Conservation (phyloP, 73 alveolate species). For the Uronychia setigera region DNA sequence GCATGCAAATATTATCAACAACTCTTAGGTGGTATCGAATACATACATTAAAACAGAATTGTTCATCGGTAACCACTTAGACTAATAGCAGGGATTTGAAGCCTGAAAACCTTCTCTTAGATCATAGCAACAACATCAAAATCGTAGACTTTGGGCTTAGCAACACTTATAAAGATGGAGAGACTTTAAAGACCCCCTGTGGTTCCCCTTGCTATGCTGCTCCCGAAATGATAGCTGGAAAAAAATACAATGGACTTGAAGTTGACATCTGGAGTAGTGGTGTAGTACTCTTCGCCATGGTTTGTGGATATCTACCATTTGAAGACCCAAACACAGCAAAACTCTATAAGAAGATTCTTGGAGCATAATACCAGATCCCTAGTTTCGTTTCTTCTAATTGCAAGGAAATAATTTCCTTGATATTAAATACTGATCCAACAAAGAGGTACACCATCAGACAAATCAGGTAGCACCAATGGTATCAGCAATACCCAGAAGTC, state of each 20-base stretch:
- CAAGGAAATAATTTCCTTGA: constrained; percentile 54
- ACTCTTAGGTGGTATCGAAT: constrained; percentile 87
- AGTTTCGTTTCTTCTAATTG: constrained; percentile 54
- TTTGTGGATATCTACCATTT: constrained; percentile 94
- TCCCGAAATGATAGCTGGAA: constrained; percentile 89
- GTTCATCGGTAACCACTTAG: constrained; percentile 69
- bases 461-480: constrained; percentile 76
- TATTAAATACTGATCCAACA: constrained; percentile 66
- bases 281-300: constrained; percentile 88
- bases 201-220: constrained; percentile 93
- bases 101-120: constrained; percentile 87
- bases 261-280: constrained; percentile 95
- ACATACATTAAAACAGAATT: constrained; percentile 76
- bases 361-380: constrained; percentile 76
- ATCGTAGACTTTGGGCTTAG: constrained; percentile 93
- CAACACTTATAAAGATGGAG: constrained; percentile 58
- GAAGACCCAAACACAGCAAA: constrained; percentile 89
- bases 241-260: constrained; percentile 67
- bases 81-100: constrained; percentile 82
- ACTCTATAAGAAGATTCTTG: constrained; percentile 80
- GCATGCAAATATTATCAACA: constrained; percentile 91
- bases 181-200: constrained; percentile 76
- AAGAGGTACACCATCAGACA: constrained; percentile 43
- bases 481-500: constrained; percentile 26
- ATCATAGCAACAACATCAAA: constrained; percentile 72